Evolutionary conservation across 164 flowering plant species (phyloP).

Genomic region (Stephania cephalantha): DNA sequence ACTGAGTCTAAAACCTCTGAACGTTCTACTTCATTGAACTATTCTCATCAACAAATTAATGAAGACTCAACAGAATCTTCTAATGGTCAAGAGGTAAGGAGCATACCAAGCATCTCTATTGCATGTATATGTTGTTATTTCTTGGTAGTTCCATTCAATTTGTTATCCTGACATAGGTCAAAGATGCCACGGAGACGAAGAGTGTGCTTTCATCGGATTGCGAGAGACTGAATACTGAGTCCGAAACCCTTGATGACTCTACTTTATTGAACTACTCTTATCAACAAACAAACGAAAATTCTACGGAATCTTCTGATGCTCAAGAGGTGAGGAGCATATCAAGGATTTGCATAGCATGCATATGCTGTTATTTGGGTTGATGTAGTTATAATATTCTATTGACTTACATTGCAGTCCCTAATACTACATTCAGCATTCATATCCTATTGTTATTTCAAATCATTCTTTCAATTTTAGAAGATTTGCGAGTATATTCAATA

Average conservation of each 20-base stretch:
- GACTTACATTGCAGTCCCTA: neutral
- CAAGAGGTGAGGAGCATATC: slow-evolving; percentile 24
- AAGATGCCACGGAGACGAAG: slow-evolving; percentile 19
- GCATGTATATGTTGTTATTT: neutral
- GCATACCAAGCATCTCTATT: neutral
- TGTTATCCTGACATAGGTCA: slow-evolving; percentile 18
- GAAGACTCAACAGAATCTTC: slow-evolving; percentile 12
- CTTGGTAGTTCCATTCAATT: neutral
- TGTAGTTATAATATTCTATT: neutral
- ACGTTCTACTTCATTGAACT: slow-evolving; percentile 4
- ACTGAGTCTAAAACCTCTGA: slow-evolving; percentile 12
- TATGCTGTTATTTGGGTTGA: neutral
- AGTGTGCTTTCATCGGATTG: slow-evolving; percentile 13
- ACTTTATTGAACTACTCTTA: slow-evolving; percentile 4
- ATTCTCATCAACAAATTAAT: slow-evolving; percentile 12
- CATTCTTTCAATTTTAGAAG: neutral
- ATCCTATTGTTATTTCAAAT: neutral
- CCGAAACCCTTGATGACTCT: slow-evolving; percentile 8
- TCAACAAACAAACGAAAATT: slow-evolving; percentile 16
- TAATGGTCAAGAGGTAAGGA: slow-evolving; percentile 24
- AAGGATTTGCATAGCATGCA: neutral
- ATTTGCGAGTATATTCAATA: neutral
- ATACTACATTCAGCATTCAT: neutral
- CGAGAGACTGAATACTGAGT: slow-evolving; percentile 13
- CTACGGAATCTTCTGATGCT: slow-evolving; percentile 5